phyloP scores from a whole-genome alignment of 208 protist species.

The Crithidia bombi region DNA sequence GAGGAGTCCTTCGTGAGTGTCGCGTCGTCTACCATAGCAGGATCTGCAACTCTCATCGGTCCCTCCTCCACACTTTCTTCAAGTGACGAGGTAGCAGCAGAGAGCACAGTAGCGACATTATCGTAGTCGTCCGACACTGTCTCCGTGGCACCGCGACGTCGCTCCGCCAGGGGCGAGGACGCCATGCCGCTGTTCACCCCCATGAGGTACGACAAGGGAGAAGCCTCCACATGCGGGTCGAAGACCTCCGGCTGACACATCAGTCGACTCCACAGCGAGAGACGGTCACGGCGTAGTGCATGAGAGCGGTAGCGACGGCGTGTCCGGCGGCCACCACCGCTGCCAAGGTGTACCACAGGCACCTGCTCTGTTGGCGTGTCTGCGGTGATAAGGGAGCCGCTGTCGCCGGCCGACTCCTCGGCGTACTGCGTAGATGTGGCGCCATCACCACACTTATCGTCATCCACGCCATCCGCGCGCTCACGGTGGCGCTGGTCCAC shows the following conservation, averaged over 20 bases:
- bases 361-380: not conserved
- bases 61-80: not conserved
- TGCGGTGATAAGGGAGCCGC: not conserved
- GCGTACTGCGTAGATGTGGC: conserved; percentile 8
- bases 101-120: not conserved
- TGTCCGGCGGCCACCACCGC: not conserved
- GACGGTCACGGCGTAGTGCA: conserved; percentile 5
- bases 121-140: not conserved
- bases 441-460: not conserved
- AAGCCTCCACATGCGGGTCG: conserved; percentile 38
- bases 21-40: not conserved
- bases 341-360: not conserved
- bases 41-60: not conserved
- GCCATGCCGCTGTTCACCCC: not conserved
- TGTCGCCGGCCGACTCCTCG: conserved; percentile 1
- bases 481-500: not conserved
- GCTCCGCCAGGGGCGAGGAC: not conserved
- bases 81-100: not conserved
- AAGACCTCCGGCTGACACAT: conserved; percentile 57
- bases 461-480: not conserved
- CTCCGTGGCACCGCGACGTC: too few species aligned
- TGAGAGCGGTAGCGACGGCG: not conserved
- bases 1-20: not conserved
- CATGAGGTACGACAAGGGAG: conserved; percentile 24
- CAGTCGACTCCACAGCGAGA: conserved; percentile 47